Evolutionary conservation across 192 early-diverging fungal species (phyloP), one percentile per base, ranked within the genome.

Genomic region (Umbelopsis sp.): DNA sequence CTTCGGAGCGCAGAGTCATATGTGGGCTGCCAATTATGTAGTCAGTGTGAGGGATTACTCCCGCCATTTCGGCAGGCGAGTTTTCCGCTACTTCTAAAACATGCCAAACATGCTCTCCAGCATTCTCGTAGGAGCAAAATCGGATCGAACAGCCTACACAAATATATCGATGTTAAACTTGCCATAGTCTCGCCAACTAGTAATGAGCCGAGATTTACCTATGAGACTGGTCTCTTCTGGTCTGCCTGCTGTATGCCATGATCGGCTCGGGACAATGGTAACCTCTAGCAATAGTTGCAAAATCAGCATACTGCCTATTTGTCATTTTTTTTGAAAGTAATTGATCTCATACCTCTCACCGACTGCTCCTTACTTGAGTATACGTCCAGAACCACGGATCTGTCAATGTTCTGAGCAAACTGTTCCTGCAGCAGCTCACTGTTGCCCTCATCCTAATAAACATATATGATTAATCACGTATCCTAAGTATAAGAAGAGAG

Each of bases 21-120:
- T 88, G 79, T 52, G 88, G 90, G 30, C 85, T 85, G 16, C 89
- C 91, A 52, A 93, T 87, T n/a, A 93, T 84, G 75, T 92, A 93
- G 74, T 93, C 91, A 18, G 83, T 80, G 52, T 87, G 77, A 13
- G 91, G 69, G 23, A 85, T 82, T 18, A 93, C 75, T 30, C 74
- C 74, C 20, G 91, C 91, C 74, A 78, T 79, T 75, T 85, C 84
- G 11, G 91, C 91, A 8, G 91, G 91, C 11, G 91, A 91, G 67
- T 91, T 81, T 2, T 80, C 82, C 21, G 82, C 78, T 27, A 92
- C 83, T 47, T 89, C 86, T n/a, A 90, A 74, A 10, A 90, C 74
- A 69, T 90, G 89, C 89, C 89, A 90, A 2, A 90, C 85, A 75
- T 89, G 74, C 49, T 85, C 85, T 15, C 82, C 78, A 27, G 81